Evolutionary conservation across 331 rosid species (phyloP).

Genomic region (Pyracantha coccinea): DNA sequence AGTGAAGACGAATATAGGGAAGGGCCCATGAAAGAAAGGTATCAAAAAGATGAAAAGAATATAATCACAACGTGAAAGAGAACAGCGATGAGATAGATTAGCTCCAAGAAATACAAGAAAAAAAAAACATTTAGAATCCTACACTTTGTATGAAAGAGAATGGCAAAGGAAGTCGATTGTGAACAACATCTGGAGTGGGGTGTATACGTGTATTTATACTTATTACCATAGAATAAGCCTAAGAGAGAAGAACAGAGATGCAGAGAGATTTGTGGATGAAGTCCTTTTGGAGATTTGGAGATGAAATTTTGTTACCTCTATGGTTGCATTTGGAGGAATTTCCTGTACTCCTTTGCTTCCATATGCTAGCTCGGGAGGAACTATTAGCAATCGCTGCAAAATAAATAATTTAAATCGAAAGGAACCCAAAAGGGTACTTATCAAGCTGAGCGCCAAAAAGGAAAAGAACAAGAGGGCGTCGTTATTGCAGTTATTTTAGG

Average conservation of each 20-base stretch:
- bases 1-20: slow-evolving; percentile 13
- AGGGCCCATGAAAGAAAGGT: slow-evolving; percentile 2
- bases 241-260: no score
- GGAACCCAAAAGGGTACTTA: no score
- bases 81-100: neutral
- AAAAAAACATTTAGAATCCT: neutral
- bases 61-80: neutral
- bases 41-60: neutral
- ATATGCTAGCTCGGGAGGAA: slow-evolving; percentile 88
- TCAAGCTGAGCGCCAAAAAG: no score
- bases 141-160: neutral
- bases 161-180: neutral
- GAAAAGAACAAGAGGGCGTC: no score
- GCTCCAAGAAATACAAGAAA: neutral
- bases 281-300: no score
- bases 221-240: no score
- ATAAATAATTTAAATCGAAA: neutral
- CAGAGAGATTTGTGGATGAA: no score
- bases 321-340: slow-evolving; percentile 94
- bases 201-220: no score
- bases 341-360: slow-evolving; percentile 90
- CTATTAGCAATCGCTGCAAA: slow-evolving; percentile 67
- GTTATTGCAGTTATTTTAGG: no score
- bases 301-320: slow-evolving; percentile 44
- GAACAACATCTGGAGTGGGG: neutral